Conservation (phyloP, 2,329 filamentous ascomycete species). For the Ophiostoma triangulosporum region DNA sequence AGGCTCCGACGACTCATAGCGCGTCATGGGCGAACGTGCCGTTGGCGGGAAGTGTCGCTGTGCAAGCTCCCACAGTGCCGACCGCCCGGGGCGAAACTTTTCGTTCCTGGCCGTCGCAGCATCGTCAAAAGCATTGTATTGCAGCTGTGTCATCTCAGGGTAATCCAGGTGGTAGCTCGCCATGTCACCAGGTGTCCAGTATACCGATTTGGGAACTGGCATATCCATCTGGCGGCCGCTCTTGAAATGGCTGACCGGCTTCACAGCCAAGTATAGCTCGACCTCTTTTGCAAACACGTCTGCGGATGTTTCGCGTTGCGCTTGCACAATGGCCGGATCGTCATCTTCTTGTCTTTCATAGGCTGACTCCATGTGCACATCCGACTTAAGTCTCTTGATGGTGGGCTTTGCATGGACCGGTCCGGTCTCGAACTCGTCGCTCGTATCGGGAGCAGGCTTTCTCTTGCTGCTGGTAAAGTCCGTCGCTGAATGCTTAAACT, state of each 20-base stretch:
- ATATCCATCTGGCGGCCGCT: slow-evolving; percentile 45
- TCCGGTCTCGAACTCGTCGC: slow-evolving; percentile 34
- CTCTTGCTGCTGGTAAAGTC: slow-evolving; percentile 39
- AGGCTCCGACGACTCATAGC: slow-evolving; percentile 6
- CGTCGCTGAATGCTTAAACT: slow-evolving; percentile 14
- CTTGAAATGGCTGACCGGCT: slow-evolving; percentile 33
- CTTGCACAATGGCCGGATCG: background rate
- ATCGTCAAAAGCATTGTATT: slow-evolving; percentile 40
- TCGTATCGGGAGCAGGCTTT: slow-evolving; percentile 36
- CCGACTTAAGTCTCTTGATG: slow-evolving; percentile 43
- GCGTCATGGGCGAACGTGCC: background rate
- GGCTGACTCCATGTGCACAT: slow-evolving; percentile 25
- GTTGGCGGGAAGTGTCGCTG: slow-evolving; percentile 44
- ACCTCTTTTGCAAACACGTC: slow-evolving; percentile 23
- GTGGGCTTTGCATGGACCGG: slow-evolving; percentile 26
- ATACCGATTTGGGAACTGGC: slow-evolving; percentile 41
- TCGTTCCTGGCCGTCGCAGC: slow-evolving; percentile 38
- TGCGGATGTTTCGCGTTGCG: background rate
- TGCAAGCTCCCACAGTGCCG: slow-evolving; percentile 40
- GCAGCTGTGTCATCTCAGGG: slow-evolving; percentile 48
- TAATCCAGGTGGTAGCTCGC: slow-evolving; percentile 48
- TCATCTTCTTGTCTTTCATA: background rate
- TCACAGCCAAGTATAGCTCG: slow-evolving; percentile 33
- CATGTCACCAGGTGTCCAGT: slow-evolving; percentile 41
- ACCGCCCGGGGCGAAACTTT: slow-evolving; percentile 37